phyloP scores from a whole-genome alignment of 2,329 filamentous ascomycete genomes.

The Penicillium sp. region DNA sequence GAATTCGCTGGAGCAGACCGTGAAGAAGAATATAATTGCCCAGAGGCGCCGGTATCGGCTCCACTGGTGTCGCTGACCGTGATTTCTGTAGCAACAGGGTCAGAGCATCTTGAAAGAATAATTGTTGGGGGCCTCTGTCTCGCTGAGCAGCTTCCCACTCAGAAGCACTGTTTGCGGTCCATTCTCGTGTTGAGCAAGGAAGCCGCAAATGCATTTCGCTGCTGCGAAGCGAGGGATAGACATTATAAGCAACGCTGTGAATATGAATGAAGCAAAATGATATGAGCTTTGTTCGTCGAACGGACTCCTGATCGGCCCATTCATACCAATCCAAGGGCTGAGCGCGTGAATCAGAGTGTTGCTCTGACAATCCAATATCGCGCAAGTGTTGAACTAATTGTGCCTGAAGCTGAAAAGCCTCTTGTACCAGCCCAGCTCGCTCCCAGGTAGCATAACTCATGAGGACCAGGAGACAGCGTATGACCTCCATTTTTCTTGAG shows the following conservation, averaged over 20 bases:
- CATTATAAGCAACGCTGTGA: slow-evolving; percentile 41
- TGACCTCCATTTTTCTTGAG: slow-evolving; percentile 30
- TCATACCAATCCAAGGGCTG: slow-evolving; percentile 33
- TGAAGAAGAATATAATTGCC: slow-evolving; percentile 72
- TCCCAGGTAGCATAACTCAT: slow-evolving; percentile 38
- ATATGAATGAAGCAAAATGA: slow-evolving; percentile 41
- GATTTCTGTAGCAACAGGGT: slow-evolving; percentile 32
- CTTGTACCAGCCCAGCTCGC: slow-evolving; percentile 30
- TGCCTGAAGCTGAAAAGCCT: slow-evolving; percentile 31
- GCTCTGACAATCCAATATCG: slow-evolving; percentile 30
- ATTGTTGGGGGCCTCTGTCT: slow-evolving; percentile 27
- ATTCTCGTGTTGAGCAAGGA: slow-evolving; percentile 39
- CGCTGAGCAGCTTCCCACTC: slow-evolving; percentile 34
- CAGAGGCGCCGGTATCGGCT: slow-evolving; percentile 47
- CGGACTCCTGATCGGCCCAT: slow-evolving; percentile 38
- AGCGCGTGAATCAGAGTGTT: slow-evolving; percentile 20
- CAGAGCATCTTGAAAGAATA: slow-evolving; percentile 37
- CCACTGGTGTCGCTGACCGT: slow-evolving; percentile 25
- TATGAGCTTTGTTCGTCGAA: slow-evolving; percentile 37
- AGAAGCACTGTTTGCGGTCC: slow-evolving; percentile 31
- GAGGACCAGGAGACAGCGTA: slow-evolving; percentile 29
- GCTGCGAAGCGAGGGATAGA: slow-evolving; percentile 37
- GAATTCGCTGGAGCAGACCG: slow-evolving; percentile 67
- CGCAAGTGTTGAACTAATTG: slow-evolving; percentile 32
- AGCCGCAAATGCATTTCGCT: slow-evolving; percentile 38